A percentile compares a stretch with the other conserved stretches of the same genome.
Evolutionary conservation across 2,329 filamentous ascomycete species (phyloP).

Genomic region (Trichoderma sp.): DNA sequence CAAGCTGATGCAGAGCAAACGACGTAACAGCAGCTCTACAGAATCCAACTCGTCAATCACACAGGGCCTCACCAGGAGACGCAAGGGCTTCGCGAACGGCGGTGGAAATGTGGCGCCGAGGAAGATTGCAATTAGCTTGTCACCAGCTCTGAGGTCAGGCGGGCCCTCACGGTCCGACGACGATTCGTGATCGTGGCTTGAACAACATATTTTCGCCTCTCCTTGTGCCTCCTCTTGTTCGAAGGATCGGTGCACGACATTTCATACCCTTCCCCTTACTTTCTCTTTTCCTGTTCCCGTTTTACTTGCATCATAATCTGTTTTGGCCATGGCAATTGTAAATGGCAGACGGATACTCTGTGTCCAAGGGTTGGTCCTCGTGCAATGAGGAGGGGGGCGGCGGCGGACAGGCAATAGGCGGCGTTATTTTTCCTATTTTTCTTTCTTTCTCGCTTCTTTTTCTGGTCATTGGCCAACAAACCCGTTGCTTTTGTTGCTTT

Average conservation of each 20-base stretch:
- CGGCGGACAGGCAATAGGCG: constrained; percentile 21
- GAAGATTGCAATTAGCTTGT: constrained; percentile 63
- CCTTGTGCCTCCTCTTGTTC: constrained; percentile 20
- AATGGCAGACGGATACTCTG: constrained; percentile 18
- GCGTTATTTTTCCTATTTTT: constrained; percentile 15
- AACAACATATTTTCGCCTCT: too few relatives aligned
- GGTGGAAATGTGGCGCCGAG: constrained; percentile 47
- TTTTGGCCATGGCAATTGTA: constrained; percentile 13
- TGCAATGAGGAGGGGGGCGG: constrained; percentile 3
- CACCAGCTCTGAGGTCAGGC: constrained; percentile 49
- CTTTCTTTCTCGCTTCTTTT: not conserved
- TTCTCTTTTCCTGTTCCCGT: constrained; percentile 3
- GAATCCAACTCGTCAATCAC: constrained; percentile 45
- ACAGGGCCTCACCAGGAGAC: constrained; percentile 40
- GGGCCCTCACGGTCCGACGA: constrained; percentile 45
- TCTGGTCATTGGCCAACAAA: not conserved
- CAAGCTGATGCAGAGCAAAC: constrained; percentile 71
- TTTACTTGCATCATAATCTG: constrained; percentile 12
- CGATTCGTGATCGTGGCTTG: constrained; percentile 41
- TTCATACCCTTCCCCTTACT: constrained; percentile 5
- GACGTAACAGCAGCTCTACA: constrained; percentile 60
- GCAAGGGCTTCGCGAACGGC: constrained; percentile 48
- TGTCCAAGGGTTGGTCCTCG: constrained; percentile 22
- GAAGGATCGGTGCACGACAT: constrained; percentile 29
- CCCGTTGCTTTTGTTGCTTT: not conserved